Evolutionary conservation across 2,329 filamentous ascomycete species (phyloP), one percentile per base, ranked within the genome.

Genomic region (Epichloe hybrida): DNA sequence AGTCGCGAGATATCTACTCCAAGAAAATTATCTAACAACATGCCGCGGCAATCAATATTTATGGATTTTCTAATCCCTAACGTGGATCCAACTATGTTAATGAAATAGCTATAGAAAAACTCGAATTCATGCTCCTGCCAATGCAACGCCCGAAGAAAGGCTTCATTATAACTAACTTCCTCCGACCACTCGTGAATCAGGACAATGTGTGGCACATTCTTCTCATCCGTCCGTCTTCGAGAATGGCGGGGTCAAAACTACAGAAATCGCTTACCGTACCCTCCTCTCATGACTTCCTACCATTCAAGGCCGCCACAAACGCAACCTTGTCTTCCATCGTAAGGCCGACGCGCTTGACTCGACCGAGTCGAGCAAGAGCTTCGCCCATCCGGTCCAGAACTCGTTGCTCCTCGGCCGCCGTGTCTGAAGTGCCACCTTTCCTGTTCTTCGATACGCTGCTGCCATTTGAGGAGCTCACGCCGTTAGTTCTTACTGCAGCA

Each of bases 281-380:
- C 6, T 27, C 15, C 6, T 27, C 21, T 54, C 55, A 69, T 50
- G 59, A 61, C 61, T 64, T 68, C 46, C 67, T 69, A 43, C 69
- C 71, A 8, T 63, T 67, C 67, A 75, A 91, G 34, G 83, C 81
- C 50, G 83, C 76, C 31, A 95, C 75, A 66, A 98, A 98, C 5
- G 81, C 79, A 23, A 75, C 71, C 73, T 98, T 98, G 54, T 97
- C 88, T 59, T 76, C 72, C 50, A 95, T 74, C 0, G 88, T 89
- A 57, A 98, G 66, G 0, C 86, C 89, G 1, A 98, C 88, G 51
- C 91, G 77, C 72, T 94, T 95, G 39, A 93, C 90, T 54, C 93
- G 74, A 2, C 90, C 88, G 49, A 98, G 67, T 49, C 91, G 72
- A n/a, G 93, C 89, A 51, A 98, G 71, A 11, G 89, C 83, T 59